Evolutionary conservation across 169 alveolate species (phyloP), one percentile per base, ranked within the genome.

Genomic region (Perkinsus olseni): DNA sequence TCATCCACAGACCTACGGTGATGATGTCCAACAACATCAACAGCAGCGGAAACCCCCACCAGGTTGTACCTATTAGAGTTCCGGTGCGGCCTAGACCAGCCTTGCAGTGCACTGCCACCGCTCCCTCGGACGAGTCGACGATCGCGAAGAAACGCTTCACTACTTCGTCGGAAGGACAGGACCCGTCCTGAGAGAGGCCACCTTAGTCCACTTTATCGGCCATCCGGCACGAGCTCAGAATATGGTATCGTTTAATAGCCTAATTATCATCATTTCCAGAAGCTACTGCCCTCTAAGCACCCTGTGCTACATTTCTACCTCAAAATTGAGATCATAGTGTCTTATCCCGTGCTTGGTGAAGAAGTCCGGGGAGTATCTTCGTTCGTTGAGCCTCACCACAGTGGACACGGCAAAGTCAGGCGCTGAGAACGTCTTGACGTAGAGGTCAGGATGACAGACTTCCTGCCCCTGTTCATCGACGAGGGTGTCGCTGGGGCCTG

Each of bases 81-180:
- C 99, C 99, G 38, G 99, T 98, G 93, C 99, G 95, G 40, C 99
- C 99, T 20, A 98, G 95, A 0, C 99, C 99, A 91, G 99, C 99
- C 92, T 97, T 97, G 93, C 99, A 97, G 93, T 97, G 99, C 8
- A 98, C 98, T 74, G 99, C 99, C 0, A 97, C 94, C 38, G 96
- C 98, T 37, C 98, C 98, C 96, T 95, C 93, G 94, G 96, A 40
- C 97, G 95, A 62, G 82, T 62, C 82, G 28, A 62, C 82, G 1
- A 62, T 62, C 1, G 82, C 82, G 82, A 62, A 62, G 82, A 62
- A 62, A 28, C 82, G 82, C 82, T 62, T 62, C 28, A 62, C 82
- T 28, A 62, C 34, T 28, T 62, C 82, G 17, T 13, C 34, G 34
- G 82, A 62, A 31, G 99, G 99, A 31, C 97, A 95, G 0, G 98